Evolutionary conservation across 768 basidiomycete species (phyloP), one percentile per base, ranked within the genome.

Genomic region (Rhizopogon vinicolor): DNA sequence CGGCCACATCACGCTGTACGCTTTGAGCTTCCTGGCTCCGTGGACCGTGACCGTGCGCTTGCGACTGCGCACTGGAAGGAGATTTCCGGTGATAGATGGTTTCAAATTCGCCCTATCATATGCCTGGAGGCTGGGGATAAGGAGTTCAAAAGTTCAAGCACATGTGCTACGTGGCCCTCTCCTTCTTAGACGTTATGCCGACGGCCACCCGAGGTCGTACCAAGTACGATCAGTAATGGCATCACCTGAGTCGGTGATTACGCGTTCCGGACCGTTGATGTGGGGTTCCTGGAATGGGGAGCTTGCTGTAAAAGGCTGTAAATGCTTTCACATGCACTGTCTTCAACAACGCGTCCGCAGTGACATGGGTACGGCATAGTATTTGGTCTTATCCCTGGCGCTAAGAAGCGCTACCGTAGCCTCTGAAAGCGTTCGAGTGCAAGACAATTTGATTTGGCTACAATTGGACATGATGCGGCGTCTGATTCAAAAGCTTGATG

Each of bases 231-330:
- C 44, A 45, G 29, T 56, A 52, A 57, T 57, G 28, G 56, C 52
- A 53, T 57, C 56, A 53, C 35, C 56, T 53, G 14, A n/a, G 50
- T 58, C 62, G 66, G 62, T 59, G 66, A 61, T 66, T 54, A 43
- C 64, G 57, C 61, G 54, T 44, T 56, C 54, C 55, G 52, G 45
- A 14, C 52, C 59, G 52, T 58, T 59, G 54, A 56, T 58, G 43
- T 31, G 29, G 35, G 44, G 49, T 28, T 12, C 48, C 53, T 53
- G 42, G 46, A 19, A 40, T 9, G 29, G n/a, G 4, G 28, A n/a
- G 25, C 33, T 55, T 44, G 61, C 55, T 55, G 44, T 53, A 14
- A 40, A 6, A 25, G 25, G 25, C 25, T 25, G 25, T 25, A 25
- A 25, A 25, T 19, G 31, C 51, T 58, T 52, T 52, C 31, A 41